Base-by-base conservation (phyloP, 148 eudicot species). In the Salicornia ramosissima region DNA sequence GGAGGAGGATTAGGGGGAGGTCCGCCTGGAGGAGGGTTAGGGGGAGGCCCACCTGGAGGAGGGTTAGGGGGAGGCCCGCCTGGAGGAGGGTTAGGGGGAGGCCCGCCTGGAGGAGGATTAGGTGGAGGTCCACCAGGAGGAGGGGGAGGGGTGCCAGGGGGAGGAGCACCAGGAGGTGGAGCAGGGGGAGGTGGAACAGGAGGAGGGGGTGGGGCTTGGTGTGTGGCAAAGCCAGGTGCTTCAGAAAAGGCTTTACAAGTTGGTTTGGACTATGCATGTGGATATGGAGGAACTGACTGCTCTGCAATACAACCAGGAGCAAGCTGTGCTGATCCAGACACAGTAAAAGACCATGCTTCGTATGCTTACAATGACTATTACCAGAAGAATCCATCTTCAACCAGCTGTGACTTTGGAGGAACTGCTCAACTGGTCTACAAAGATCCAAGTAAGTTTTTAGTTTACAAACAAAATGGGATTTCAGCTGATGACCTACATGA, bases 211-310 rank as follows among this genome's bases (percentile, higher is more conserved):
- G 97, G 98, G 25, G 42, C 89, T n/a, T 94, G 98, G 98, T 94
- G 98, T 65, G 79, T 88, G 6, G 98, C 97, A 55, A 90, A 79
- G 64, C 79, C 86, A 21, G 63, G 82, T 67, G 92, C 98, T 51
- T 87, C 95, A 11, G 72, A 82, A 46, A 90, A 92, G 50, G 90
- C 89, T 47, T 73, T 94, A 68, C 98, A 94, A 67, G 97, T 90
- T 51, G 98, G 92, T 57, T 77, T 94, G 69, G 98, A 94, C 72
- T 94, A 94, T 71, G 97, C 98, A 5, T 94, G 97, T 74, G 98
- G 98, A 28, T 90, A 85, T 75, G 98, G 96, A 73, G 98, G 96
- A 43, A 84, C 98, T 30, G 97, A 94, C 57, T 94, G 97, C 66
- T 88, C 98, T 10, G 80, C 86, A 16, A 80, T 94, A 74, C 96